Percentiles rank a stretch among this genome's conserved stretches.
These are phyloP conservation scores for Phytopythium kandeliae DNA, from an alignment of 352 stramenopile species.

Conservation along the genomic window DNA sequence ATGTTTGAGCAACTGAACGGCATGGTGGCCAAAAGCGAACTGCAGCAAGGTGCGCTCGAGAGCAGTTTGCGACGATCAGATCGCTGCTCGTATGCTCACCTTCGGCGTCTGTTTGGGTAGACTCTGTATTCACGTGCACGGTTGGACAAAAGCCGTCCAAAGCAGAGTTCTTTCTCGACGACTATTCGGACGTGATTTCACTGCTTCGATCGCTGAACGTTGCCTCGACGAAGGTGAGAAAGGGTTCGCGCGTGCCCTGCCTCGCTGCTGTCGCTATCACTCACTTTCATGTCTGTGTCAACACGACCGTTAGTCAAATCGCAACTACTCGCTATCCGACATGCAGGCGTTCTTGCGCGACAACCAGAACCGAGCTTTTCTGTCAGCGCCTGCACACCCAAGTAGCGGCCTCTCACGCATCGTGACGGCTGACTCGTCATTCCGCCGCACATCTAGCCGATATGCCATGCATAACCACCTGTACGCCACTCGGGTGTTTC, in stretches of 20 bases:
- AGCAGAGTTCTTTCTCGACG: constrained; percentile 95
- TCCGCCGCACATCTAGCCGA: constrained; percentile 48
- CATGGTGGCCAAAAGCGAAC: constrained; percentile 28
- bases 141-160: constrained; percentile 98
- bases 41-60: constrained; percentile 36
- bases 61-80: not conserved
- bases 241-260: not conserved
- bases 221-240: constrained; percentile 64
- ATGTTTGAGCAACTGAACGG: constrained; percentile 90
- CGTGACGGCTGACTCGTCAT: constrained; percentile 38
- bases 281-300: not conserved
- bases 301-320: constrained; percentile 41
- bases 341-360: constrained; percentile 76
- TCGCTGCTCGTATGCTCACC: not conserved
- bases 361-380: constrained; percentile 29
- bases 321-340: constrained; percentile 78
- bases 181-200: constrained; percentile 93
- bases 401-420: constrained; percentile 26
- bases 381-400: constrained; percentile 45
- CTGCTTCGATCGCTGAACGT: constrained; percentile 83
- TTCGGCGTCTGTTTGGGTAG: constrained; percentile 25
- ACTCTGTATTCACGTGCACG: constrained; percentile 93
- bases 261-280: not conserved
- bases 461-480: constrained; percentile 31
- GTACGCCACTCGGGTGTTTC: constrained; percentile 17